Conservation (phyloP, 345 rosid species). For the Dipteronia sinensis region DNA sequence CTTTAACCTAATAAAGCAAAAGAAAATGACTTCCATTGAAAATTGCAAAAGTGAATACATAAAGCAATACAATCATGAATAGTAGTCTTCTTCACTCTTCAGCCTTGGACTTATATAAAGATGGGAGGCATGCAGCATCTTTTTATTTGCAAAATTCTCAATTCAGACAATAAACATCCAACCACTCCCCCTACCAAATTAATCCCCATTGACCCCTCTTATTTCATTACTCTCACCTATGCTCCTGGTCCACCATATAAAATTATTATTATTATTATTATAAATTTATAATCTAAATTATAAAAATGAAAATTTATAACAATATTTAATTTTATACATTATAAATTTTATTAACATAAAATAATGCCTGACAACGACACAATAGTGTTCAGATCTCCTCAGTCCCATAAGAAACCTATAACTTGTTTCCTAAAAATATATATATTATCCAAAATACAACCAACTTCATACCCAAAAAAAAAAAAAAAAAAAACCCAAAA, state of each 20-base stretch:
- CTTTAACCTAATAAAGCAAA: constrained; percentile 39
- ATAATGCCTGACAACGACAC: too few relatives aligned
- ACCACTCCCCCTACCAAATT: constrained; percentile 4
- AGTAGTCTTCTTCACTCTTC: too few relatives aligned
- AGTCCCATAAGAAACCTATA: too few relatives aligned
- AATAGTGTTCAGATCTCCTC: too few relatives aligned
- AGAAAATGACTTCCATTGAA: constrained; percentile 36
- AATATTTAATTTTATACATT: too few relatives aligned
- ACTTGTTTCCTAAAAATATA: not conserved
- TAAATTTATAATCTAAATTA: too few relatives aligned
- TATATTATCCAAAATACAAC: not conserved
- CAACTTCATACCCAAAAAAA: not conserved
- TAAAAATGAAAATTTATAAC: too few relatives aligned
- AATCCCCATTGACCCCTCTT: not conserved
- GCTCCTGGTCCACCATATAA: constrained; percentile 4
- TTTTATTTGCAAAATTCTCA: constrained; percentile 2
- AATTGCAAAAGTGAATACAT: constrained; percentile 13
- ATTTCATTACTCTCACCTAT: not conserved
- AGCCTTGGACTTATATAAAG: too few relatives aligned
- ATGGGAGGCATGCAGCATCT: not conserved
- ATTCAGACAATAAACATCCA: constrained; percentile 8
- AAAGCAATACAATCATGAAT: not conserved
- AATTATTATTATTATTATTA: too few relatives aligned
- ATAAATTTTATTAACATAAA: too few relatives aligned
- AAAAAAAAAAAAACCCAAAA: not conserved